phyloP scores from a whole-genome alignment of 2,329 filamentous ascomycete genomes.

The Rhinocladiella similis region DNA sequence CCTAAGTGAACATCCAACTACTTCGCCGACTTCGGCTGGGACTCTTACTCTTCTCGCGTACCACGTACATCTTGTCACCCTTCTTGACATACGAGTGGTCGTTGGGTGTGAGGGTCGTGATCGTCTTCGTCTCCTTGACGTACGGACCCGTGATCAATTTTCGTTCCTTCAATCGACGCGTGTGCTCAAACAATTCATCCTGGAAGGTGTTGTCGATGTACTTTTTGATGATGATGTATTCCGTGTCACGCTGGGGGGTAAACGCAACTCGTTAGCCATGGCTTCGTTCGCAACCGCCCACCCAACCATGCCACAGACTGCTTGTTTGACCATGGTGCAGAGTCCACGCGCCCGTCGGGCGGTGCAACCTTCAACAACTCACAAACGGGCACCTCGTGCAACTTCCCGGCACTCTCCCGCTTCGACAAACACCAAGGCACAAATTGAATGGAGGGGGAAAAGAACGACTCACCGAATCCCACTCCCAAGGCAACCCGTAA shows the following conservation, averaged over 20 bases:
- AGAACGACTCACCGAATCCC: constrained; percentile 36
- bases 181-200: constrained; percentile 71
- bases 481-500: constrained; percentile 50
- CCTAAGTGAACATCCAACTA: constrained; percentile 20
- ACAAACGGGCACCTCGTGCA: background rate
- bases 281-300: too few relatives aligned
- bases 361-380: too few relatives aligned
- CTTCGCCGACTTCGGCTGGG: constrained; percentile 16
- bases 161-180: constrained; percentile 50
- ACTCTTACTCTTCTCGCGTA: constrained; percentile 44
- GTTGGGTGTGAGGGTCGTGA: constrained; percentile 27
- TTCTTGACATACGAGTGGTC: constrained; percentile 33
- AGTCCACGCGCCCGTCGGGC: too few relatives aligned
- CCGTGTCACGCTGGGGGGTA: constrained; percentile 56
- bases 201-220: constrained; percentile 73
- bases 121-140: constrained; percentile 27
- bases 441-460: background rate
- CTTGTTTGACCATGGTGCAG: too few relatives aligned
- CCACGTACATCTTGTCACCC: constrained; percentile 47
- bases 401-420: too few relatives aligned
- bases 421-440: background rate
- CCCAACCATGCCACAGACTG: too few relatives aligned
- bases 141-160: constrained; percentile 30
- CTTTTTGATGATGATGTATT: constrained; percentile 71
- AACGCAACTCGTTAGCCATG: constrained; percentile 25